Base-by-base conservation (phyloP, 768 basidiomycete species). In the Russula vinacea region DNA sequence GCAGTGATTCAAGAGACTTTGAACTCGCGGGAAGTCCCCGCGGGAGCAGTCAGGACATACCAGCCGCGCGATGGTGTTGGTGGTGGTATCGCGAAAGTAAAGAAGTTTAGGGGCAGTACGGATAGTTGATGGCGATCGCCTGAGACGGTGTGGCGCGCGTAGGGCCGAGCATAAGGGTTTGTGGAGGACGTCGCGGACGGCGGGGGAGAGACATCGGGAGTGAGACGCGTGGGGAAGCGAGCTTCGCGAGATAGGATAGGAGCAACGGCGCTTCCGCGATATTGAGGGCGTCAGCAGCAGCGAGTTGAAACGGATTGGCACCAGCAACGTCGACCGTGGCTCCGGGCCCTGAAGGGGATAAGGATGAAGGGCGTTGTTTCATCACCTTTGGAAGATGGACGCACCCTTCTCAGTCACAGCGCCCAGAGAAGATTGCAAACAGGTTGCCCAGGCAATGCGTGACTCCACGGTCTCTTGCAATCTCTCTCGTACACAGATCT, bases 1-100 rank as follows among this genome's bases (percentile, higher is more conserved):
- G 45, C 78, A 80, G 67, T 83, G 81, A 56, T 83, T 83, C 33
- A 84, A 72, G 44, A 83, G 74, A 14, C 81, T 81, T 62, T 83
- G 81, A 8, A 83, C 74, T 29, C 75, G 82, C 26, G 79, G 80
- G 68, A 83, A 82, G 53, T 83, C 79, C 8, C 75, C 76, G 24
- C 81, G 77, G 10, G 68, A 52, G 64, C 81, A 83, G 57, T 76
- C 77, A 0, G 77, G 75, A 68, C 81, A 83, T 5, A 69, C 72
- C 42, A 83, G 76, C 47, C 75, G 75, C 47, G 73, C 74, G 16
- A 77, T 66, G 22, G 77, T 62, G 32, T 76, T 73, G 16, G 71
- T 73, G 4, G 72, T 57, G 40, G 69, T 64, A 51, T 78, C 69
- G 53, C 78, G 77, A 40, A 81, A 72, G 71, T 76, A 82, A 19